phyloP scores from a whole-genome alignment of 305 asterid species.

The Fraxinus dipetala region DNA sequence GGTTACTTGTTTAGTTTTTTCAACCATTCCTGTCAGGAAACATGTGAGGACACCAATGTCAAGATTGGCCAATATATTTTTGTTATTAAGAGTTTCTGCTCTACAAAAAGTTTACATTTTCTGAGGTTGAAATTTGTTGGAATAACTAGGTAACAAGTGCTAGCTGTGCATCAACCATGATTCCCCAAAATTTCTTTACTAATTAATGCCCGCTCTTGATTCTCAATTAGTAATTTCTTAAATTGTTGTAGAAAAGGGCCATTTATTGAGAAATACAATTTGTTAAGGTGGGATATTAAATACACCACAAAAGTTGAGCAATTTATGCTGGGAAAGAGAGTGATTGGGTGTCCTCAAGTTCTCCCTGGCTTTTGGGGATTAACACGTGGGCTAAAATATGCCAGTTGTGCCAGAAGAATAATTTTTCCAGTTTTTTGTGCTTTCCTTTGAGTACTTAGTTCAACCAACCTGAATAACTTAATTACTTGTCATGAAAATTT shows the following conservation, averaged over 20 bases:
- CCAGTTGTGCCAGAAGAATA: neutral
- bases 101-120: neutral
- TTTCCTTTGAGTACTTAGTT: neutral
- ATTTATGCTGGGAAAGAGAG: neutral
- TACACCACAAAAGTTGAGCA: neutral
- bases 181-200: neutral
- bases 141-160: neutral
- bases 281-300: neutral
- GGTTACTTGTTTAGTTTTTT: no score
- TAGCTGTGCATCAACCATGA: neutral
- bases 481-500: neutral
- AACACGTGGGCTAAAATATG: neutral
- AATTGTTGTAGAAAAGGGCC: neutral
- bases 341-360: neutral
- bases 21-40: neutral
- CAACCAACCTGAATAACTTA: neutral
- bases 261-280: neutral
- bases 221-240: neutral
- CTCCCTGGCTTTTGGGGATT: neutral
- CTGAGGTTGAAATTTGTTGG: neutral
- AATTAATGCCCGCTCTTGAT: neutral
- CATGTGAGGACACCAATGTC: neutral
- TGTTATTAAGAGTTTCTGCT: neutral
- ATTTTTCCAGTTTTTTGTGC: neutral
- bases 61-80: neutral